A percentile compares a stretch with the other conserved stretches of the same genome.
Conservation (phyloP, 1,139 yeast species). For the Hyphopichia khmerensis region DNA sequence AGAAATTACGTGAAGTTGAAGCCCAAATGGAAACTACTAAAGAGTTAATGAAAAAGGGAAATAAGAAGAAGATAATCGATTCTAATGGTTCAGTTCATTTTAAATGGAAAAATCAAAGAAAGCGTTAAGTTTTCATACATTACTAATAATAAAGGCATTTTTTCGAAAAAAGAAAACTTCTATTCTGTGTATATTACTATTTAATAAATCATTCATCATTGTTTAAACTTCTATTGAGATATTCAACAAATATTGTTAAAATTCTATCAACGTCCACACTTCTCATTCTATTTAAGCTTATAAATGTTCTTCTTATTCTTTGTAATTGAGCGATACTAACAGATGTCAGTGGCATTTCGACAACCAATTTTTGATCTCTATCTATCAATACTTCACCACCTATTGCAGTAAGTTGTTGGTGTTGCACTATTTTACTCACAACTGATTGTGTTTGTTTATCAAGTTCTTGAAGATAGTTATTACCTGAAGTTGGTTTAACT, state of each 20-base stretch:
- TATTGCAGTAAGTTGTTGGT: constrained; percentile 55
- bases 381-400: constrained; percentile 51
- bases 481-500: constrained; percentile 67
- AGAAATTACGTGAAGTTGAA: constrained; percentile 66
- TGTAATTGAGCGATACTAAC: constrained; percentile 80
- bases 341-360: constrained; percentile 62
- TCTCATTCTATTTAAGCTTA: constrained; percentile 76
- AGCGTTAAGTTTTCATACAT: constrained; percentile 41
- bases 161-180: too few species aligned
- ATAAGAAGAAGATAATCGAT: constrained; percentile 70
- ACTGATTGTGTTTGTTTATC: constrained; percentile 72
- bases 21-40: constrained; percentile 72
- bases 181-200: constrained; percentile 3
- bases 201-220: constrained; percentile 16
- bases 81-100: constrained; percentile 66
- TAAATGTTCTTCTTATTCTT: constrained; percentile 78
- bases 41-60: constrained; percentile 89
- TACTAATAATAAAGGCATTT: too few species aligned
- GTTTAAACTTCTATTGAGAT: constrained; percentile 55
- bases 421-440: constrained; percentile 55
- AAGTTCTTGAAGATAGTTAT: constrained; percentile 75
- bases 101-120: constrained; percentile 87
- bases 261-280: constrained; percentile 68
- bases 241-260: constrained; percentile 69
- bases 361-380: constrained; percentile 34